Evolutionary conservation across 305 asterid species (phyloP), one percentile per base, ranked within the genome.

Genomic region (Fraxinus baroniana): DNA sequence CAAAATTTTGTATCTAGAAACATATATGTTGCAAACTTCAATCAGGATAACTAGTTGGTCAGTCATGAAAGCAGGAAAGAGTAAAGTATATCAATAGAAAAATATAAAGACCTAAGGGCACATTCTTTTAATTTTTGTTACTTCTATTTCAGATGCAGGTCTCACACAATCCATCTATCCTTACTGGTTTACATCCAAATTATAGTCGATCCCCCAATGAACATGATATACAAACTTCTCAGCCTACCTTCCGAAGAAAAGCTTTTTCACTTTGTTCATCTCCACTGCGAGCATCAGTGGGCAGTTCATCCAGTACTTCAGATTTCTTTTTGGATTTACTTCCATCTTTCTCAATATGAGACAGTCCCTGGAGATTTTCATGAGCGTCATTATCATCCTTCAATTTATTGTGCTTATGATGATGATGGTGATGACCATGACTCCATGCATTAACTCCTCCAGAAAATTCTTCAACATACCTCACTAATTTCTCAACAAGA

Each of bases 401-500:
- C 87, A 86, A 79, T 74, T 83, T 83, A 80, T 81, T 81, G 87
- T 86, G 88, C 83, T 87, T 92, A 84, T 90, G 97, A 76, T 87
- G 92, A 84, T 92, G 98, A 85, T 94, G 98, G 88, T 91, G 98
- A 24, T 92, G 97, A 76, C 92, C 92, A 90, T 55, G 90, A 83
- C 88, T 82, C 91, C 83, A 86, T 71, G 83, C 83, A 88, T 83
- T 82, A 82, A 74, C 88, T 79, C 93, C 97, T 74, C 94, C 93
- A 84, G 98, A 93, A 79, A 84, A 89, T 17, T 88, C 97, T 79
- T 96, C 98, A 49, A 96, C 97, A 46, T 90, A 96, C 89, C 99
- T 96, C 90, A 96, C 99, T 55, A 92, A 78, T 90, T 93, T 96
- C 93, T 96, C 98, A 74, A 96, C 97, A 81, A 94, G 89, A 83